Base-by-base conservation (phyloP, 2,329 filamentous ascomycete genomes). In the Talaromyces sp. region DNA sequence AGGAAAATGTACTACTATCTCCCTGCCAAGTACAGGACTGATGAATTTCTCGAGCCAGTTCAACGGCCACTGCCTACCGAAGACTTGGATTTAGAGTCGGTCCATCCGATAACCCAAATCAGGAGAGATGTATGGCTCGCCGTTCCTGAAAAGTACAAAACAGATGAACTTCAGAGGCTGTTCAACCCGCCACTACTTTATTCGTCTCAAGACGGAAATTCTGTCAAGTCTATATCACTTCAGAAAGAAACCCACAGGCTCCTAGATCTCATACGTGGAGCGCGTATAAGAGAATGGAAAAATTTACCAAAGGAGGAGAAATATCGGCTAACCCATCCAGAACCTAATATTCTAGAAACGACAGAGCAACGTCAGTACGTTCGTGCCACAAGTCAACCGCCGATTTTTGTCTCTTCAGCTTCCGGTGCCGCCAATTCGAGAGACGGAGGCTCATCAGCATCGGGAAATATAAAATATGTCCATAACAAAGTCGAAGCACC, bases 401-500 rank as follows among this genome's bases (percentile, higher is more conserved):
- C 52, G 17, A 15, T 15, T 3, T 19, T 33, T 39, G n/a, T 37
- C 31, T 10, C n/a, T 37, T 39, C 33, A 11, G 2, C 3, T 1
- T n/a, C n/a, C 2, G 11, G n/a, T 56, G 19, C 52, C 7, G n/a
- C 33, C 10, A 13, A 25, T 22, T 22, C 52, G 33, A 56, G 25
- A 37, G n/a, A 22, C 7, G 33, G 8, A 25, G 10, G 10, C 11
- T 39, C 52, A 54, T 15, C 31, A 22, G 6, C 52, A 39, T 22
- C 52, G 11, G n/a, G 4, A 2, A 6, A 5, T 9, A 22, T 37
- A 15, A 56, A 25, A 19, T 56, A 37, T 56, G 6, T 15, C 22
- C 7, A 11, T 39, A 39, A 10, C 52, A 19, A 56, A 22, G 43
- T 61, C 41, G 41, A 47, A 37, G 31, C 49, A 22, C 66, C 80